These are phyloP conservation scores for Parmelia sp. DNA, from an alignment of 495 filamentous ascomycete genomes.

Conservation along the genomic window DNA sequence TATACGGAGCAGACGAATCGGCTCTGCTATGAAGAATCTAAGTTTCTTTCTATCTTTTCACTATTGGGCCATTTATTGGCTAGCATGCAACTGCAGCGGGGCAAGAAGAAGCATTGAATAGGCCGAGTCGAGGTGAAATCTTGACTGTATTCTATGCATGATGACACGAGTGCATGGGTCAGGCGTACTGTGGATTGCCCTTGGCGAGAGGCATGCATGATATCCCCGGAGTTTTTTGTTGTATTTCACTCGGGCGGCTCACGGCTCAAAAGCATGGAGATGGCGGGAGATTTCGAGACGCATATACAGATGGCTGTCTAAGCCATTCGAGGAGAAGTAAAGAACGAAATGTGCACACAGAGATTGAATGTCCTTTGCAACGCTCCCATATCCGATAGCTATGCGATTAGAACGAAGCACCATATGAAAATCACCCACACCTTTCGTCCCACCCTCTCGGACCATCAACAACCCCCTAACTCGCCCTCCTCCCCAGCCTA, in stretches of 20 bases:
- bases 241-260: neutral
- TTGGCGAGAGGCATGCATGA: constrained; percentile 21
- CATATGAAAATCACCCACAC: no score
- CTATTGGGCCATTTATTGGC: neutral
- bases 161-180: constrained; percentile 32
- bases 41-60: neutral
- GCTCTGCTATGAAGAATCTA: neutral
- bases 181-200: constrained; percentile 29
- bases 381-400: neutral
- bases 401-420: neutral
- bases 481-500: constrained; percentile 22
- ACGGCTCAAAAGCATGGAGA: neutral
- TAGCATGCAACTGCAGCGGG: constrained; percentile 3
- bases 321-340: neutral
- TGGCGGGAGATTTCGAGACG: no score
- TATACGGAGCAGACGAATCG: no score
- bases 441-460: neutral
- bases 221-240: constrained; percentile 26
- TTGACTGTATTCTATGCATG: constrained; percentile 28
- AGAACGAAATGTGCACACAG: neutral
- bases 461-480: neutral
- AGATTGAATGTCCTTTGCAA: neutral
- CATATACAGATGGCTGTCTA: neutral
- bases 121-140: constrained; percentile 3
- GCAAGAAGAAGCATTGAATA: constrained; percentile 28